phyloP scores from a whole-genome alignment of 2,329 filamentous ascomycete genomes.

The Colletotrichum tropicicola region DNA sequence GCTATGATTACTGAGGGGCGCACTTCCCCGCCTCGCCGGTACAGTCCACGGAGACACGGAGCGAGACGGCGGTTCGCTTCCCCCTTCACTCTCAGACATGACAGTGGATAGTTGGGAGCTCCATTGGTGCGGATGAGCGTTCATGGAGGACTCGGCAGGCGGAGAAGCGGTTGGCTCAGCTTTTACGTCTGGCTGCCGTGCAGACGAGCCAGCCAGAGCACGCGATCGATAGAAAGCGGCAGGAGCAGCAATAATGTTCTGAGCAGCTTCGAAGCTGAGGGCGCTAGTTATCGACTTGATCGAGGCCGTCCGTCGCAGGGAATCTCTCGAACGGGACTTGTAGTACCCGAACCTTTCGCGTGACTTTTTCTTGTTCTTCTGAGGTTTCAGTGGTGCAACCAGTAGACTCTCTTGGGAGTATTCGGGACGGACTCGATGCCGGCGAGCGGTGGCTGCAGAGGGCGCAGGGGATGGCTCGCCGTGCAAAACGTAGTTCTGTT shows the following conservation, averaged over 20 bases:
- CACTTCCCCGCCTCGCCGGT: constrained; percentile 57
- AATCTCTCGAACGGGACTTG: constrained; percentile 61
- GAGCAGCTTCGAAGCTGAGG: constrained; percentile 57
- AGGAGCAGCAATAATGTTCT: constrained; percentile 47
- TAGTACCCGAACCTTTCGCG: constrained; percentile 59
- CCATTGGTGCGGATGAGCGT: constrained; percentile 65
- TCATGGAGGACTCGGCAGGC: constrained; percentile 45
- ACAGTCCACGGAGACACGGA: constrained; percentile 54
- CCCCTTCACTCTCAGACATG: constrained; percentile 67
- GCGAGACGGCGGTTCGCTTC: constrained; percentile 58
- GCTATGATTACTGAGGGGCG: constrained; percentile 59
- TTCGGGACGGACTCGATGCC: constrained; percentile 46
- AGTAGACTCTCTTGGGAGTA: constrained; percentile 71
- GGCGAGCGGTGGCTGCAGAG: constrained; percentile 44
- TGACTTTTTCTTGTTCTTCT: constrained; percentile 55
- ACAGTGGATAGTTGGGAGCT: constrained; percentile 72
- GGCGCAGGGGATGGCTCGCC: constrained; percentile 52
- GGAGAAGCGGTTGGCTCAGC: constrained; percentile 27
- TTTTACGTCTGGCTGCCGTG: constrained; percentile 40
- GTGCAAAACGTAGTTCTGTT: constrained; percentile 64
- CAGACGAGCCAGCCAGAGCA: constrained; percentile 40
- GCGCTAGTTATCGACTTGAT: constrained; percentile 65
- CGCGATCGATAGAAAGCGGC: constrained; percentile 48
- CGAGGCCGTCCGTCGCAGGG: constrained; percentile 58
- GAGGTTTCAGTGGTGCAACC: constrained; percentile 63